Evolutionary conservation across 78 protist genomes (phyloP), one percentile per base, ranked within the genome.

Genomic region (Salpingoeca rosetta): DNA sequence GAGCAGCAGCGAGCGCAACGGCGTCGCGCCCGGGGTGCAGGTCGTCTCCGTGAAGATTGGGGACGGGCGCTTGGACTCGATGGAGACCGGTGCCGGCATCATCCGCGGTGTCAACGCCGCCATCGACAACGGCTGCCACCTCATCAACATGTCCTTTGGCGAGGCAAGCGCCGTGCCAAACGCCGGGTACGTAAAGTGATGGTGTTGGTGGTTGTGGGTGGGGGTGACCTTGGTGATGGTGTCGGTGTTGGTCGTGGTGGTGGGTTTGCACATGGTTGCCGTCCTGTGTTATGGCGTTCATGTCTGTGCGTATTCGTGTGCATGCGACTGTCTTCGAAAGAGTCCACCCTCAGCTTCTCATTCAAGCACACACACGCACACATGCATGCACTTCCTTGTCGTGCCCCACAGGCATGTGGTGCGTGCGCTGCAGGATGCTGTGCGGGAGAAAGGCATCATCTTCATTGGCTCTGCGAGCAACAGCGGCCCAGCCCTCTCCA

Each of bases 11-110:
- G 81, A 73, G 28, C 81, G 80, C 42, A 88, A 93, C 78, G 96
- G 96, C 42, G 45, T 91, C 38, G 95, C 95, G 7, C 95, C 96
- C 1, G 92, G 92, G 40, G 83, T 75, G 3, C 92, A 92, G 87
- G 79, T 92, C 36, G 76, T 91, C n/a, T 81, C 85, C 12, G 26
- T 86, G 83, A 90, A 91, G 83, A 90, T 93, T 42, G 95, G 95
- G 24, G 95, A 93, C 85, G 7, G 74, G 57, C 84, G 93, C 1
- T 83, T 88, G 38, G 89, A 80, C 36, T 80, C 90, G 31, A 88
- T 90, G 92, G 91, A 92, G 88, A 91, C 93, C 3, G 91, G 89
- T 27, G 44, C 82, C 0, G 87, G 87, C 36, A 56, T 92, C 35
- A 83, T 84, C 44, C 86, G 95, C 38, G 95, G 88, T 28, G n/a